These are phyloP conservation scores for Trifolium dubium DNA, from an alignment of 306 rosid genomes.

Conservation along the genomic window DNA sequence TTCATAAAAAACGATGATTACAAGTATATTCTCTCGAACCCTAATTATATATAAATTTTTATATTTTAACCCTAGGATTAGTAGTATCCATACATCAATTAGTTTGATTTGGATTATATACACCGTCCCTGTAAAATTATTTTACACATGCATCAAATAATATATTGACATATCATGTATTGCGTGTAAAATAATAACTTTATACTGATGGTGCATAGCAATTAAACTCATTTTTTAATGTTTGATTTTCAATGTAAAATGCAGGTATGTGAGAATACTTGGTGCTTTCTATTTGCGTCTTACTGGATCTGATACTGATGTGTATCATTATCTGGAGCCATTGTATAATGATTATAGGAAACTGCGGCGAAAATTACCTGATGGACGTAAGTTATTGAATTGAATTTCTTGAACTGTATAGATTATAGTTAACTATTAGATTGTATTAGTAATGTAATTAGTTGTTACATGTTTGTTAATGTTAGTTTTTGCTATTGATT, in stretches of 20 bases:
- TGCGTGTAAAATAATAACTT: too few relatives aligned
- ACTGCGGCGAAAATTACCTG: constrained; percentile 67
- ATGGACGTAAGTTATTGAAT: constrained; percentile 69
- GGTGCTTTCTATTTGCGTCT: constrained; percentile 95
- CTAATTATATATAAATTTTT: too few relatives aligned
- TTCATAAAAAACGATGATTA: constrained; percentile 93
- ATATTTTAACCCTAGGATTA: too few relatives aligned
- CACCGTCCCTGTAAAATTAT: too few relatives aligned
- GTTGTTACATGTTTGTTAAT: neutral
- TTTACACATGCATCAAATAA: too few relatives aligned
- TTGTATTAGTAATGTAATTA: neutral
- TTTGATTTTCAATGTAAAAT: neutral
- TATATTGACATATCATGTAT: too few relatives aligned
- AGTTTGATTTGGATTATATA: too few relatives aligned
- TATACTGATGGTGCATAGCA: too few relatives aligned
- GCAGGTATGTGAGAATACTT: constrained; percentile 85
- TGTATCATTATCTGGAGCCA: constrained; percentile 88
- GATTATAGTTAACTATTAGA: neutral
- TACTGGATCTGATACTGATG: constrained; percentile 85
- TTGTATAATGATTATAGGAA: constrained; percentile 88
- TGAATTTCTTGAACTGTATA: too few relatives aligned
- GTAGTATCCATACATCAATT: too few relatives aligned
- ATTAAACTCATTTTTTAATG: too few relatives aligned
- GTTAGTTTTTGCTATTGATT: constrained; percentile 19
- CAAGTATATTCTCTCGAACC: constrained; percentile 53